A percentile compares a stretch with the other conserved stretches of the same genome.
Conservation (phyloP, 345 rosid species). For the Citrus mangshanensis region DNA sequence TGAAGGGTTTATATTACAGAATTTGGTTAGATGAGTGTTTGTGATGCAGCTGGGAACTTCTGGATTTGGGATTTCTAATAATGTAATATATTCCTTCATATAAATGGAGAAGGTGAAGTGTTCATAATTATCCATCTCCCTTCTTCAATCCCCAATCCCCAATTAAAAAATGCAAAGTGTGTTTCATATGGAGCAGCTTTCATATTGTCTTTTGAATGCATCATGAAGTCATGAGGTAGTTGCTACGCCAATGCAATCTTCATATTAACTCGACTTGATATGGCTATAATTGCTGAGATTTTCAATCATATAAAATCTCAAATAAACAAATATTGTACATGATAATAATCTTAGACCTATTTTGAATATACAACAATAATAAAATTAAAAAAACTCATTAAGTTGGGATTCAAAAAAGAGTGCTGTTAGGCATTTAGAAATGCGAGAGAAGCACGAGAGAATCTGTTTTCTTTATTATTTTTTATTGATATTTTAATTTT, state of each 20-base stretch:
- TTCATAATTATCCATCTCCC: neutral
- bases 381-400: no score
- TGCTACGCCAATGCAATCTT: neutral
- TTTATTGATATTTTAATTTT: no score
- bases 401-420: no score
- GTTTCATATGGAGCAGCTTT: neutral
- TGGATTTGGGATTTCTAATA: neutral
- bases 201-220: no score
- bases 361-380: no score
- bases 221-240: no score
- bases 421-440: no score
- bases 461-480: no score
- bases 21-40: neutral
- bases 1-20: neutral
- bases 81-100: neutral
- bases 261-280: neutral
- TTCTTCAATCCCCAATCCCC: neutral
- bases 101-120: neutral
- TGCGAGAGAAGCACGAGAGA: no score
- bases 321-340: neutral
- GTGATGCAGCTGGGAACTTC: neutral
- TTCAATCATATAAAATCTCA: neutral
- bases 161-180: neutral
- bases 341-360: no score
- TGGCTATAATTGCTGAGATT: neutral